Evolutionary conservation across 2,329 filamentous ascomycete species (phyloP), one percentile per base, ranked within the genome.

Genomic region (Fusarium drepaniforme): DNA sequence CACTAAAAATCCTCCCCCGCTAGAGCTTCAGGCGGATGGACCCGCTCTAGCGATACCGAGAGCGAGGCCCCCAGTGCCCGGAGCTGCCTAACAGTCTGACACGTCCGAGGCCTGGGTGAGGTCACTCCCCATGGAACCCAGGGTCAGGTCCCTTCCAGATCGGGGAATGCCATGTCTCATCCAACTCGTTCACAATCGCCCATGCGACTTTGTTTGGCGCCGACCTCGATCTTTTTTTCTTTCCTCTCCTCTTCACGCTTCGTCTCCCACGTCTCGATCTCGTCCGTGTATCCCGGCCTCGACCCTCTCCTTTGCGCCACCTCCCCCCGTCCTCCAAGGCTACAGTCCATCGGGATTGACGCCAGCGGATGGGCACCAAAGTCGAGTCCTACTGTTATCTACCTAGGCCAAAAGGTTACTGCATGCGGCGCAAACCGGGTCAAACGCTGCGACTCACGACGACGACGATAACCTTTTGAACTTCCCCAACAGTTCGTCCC

Each of bases 351-450:
- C 64, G 30, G 58, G 67, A 56, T 68, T 62, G 42, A 62, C 60
- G 21, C 60, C 44, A 56, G 60, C 63, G 46, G 49, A 68, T 49
- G 61, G 57, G 40, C 64, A 71, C 49, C 71, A 46, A 70, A 63
- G 60, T 64, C 61, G 64, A 70, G 74, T 59, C 61, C 58, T 49
- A 21, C 72, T 69, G 35, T 66, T 68, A 53, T 61, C 64, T 68
- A 53, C 59, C 64, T 66, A 53, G 44, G 66, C 75, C 62, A 75
- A 51, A 51, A 51, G 46, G 67, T 59, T 62, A 53, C 59, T 72
- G 58, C 51, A 66, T 73, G 65, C 76, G 70, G 72, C 77, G 77
- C 77, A 75, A 71, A 71, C 65, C 72, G 60, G 67, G 66, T 61
- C 68, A 51, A 72, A 60, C 44, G 35, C 60, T 49, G 70, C 64